These are phyloP conservation scores for Clitopilus passeckerianus DNA, from an alignment of 768 basidiomycete species.

Conservation along the genomic window DNA sequence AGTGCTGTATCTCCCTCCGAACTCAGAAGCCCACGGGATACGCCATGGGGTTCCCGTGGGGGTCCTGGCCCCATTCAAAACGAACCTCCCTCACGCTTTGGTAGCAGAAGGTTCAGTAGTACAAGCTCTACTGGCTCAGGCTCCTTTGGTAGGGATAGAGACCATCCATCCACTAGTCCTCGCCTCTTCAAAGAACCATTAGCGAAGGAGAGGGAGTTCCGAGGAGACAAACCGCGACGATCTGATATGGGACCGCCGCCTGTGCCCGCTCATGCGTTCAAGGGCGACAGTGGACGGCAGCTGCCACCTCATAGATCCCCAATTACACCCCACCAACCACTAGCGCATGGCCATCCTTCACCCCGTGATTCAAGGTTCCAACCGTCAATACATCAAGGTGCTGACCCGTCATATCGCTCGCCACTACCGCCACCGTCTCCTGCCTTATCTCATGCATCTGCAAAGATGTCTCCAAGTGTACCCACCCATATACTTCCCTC, in stretches of 20 bases:
- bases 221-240: constrained; percentile 32
- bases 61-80: constrained; percentile 30
- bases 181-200: constrained; percentile 23
- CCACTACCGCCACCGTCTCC: constrained; percentile 37
- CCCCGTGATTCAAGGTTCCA: constrained; percentile 38
- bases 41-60: constrained; percentile 31
- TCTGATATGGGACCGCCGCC: constrained; percentile 51
- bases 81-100: constrained; percentile 23
- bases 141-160: constrained; percentile 5
- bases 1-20: constrained; percentile 31
- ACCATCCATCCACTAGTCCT: constrained; percentile 21
- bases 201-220: constrained; percentile 24
- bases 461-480: constrained; percentile 29
- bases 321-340: constrained; percentile 18
- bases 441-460: constrained; percentile 34
- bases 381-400: constrained; percentile 21
- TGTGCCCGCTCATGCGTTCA: constrained; percentile 31
- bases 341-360: constrained; percentile 30
- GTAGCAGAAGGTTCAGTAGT: constrained; percentile 29
- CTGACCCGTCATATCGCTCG: constrained; percentile 15
- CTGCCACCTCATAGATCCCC: constrained; percentile 54
- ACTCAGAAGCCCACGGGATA: constrained; percentile 39
- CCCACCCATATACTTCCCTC: constrained; percentile 24
- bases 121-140: constrained; percentile 17
- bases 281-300: constrained; percentile 42